These are phyloP conservation scores for Sordaria brevicollis DNA, from an alignment of 495 filamentous ascomycete species.

Conservation along the genomic window DNA sequence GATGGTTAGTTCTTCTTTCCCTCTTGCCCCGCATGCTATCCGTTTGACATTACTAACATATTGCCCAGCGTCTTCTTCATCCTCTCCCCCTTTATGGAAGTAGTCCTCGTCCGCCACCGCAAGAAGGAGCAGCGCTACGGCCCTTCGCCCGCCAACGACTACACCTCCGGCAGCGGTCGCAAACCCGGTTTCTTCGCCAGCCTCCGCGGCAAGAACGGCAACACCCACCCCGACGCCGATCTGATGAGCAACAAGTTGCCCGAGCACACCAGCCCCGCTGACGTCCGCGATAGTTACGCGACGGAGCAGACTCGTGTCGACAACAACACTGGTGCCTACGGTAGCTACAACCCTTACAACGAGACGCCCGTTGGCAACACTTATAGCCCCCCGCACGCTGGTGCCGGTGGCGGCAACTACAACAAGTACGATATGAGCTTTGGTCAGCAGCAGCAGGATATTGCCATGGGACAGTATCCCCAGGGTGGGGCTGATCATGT, in stretches of 20 bases:
- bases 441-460: neutral
- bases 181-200: constrained; percentile 22
- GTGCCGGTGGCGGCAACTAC: neutral
- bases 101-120: constrained; percentile 56
- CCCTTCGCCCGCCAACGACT: constrained; percentile 62
- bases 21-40: neutral
- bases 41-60: constrained; percentile 1
- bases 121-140: constrained; percentile 72
- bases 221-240: neutral
- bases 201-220: constrained; percentile 5
- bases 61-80: constrained; percentile 54
- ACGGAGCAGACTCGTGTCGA: constrained; percentile 29
- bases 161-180: constrained; percentile 29
- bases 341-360: constrained; percentile 18
- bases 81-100: constrained; percentile 52
- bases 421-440: constrained; percentile 1
- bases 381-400: neutral
- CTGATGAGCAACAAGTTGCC: constrained; percentile 24
- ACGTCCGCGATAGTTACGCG: constrained; percentile 30
- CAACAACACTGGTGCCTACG: constrained; percentile 4
- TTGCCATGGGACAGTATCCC: neutral
- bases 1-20: constrained; percentile 49
- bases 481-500: neutral
- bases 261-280: constrained; percentile 27
- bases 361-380: constrained; percentile 13